Percentiles rank a stretch among this genome's conserved stretches.
Conservation (phyloP, 371 early-diverging fungal species). For the Saksenaea vasiformis region DNA sequence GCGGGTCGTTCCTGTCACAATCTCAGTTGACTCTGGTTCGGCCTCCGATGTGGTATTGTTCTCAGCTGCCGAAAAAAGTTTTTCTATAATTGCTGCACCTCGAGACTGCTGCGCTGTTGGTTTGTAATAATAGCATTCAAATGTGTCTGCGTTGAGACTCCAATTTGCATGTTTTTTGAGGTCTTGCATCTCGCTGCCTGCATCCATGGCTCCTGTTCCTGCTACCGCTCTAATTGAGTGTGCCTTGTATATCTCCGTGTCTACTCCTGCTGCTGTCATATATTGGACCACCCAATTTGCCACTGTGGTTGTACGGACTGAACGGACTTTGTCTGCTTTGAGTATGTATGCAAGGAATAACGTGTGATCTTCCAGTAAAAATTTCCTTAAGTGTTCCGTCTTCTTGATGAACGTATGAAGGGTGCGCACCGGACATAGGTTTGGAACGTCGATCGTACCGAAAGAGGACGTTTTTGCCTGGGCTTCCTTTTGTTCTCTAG, state of each 20-base stretch:
- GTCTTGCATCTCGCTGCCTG: not conserved
- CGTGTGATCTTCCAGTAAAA: not conserved
- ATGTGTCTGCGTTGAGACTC: conserved; percentile 5
- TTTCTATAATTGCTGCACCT: no score
- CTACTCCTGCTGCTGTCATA: not conserved
- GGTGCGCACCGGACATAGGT: not conserved
- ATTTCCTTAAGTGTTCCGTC: no score
- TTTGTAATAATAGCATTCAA: conserved; percentile 12
- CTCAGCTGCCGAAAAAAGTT: no score
- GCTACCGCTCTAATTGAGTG: not conserved
- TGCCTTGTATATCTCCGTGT: no score
- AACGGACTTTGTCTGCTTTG: not conserved
- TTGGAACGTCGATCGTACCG: not conserved
- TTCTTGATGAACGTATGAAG: not conserved
- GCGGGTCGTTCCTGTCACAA: no score
- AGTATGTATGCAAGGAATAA: not conserved
- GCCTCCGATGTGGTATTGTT: no score
- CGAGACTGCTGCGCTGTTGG: no score
- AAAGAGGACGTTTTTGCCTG: not conserved
- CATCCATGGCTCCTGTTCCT: conserved; percentile 7
- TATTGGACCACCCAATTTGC: not conserved
- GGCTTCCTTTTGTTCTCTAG: not conserved
- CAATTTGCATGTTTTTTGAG: conserved; percentile 14
- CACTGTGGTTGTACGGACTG: not conserved
- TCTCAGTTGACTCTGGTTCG: no score